These are phyloP conservation scores for Starmerella apicola DNA, from an alignment of 805 yeast genomes.

Conservation along the genomic window DNA sequence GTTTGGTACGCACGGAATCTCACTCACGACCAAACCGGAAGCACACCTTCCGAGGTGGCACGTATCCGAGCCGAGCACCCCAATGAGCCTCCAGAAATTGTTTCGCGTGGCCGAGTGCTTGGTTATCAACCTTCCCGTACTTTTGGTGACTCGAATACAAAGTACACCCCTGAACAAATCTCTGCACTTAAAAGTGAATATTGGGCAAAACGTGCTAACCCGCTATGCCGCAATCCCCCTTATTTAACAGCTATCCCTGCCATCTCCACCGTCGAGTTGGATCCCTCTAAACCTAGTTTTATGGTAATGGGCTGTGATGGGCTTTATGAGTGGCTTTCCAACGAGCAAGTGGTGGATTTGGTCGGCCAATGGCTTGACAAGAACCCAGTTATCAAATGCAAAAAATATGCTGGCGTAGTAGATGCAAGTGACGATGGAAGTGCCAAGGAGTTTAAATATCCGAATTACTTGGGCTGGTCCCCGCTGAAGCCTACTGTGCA, in stretches of 20 bases:
- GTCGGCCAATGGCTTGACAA: constrained; percentile 87
- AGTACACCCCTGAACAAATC: constrained; percentile 63
- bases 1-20: constrained; percentile 80
- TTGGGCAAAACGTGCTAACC: constrained; percentile 55
- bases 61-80: constrained; percentile 82
- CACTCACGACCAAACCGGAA: constrained; percentile 86
- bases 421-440: constrained; percentile 30
- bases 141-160: constrained; percentile 91
- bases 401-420: constrained; percentile 32
- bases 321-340: constrained; percentile 77
- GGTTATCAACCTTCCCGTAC: constrained; percentile 95
- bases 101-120: constrained; percentile 65
- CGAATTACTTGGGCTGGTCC: constrained; percentile 23
- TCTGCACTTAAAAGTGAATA: constrained; percentile 54
- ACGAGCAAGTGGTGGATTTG: constrained; percentile 80
- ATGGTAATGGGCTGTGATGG: constrained; percentile 92
- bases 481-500: constrained; percentile 33
- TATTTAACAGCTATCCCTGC: constrained; percentile 95
- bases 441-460: constrained; percentile 38
- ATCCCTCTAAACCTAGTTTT: constrained; percentile 62
- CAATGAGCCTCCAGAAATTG: constrained; percentile 43
- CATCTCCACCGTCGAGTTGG: constrained; percentile 63
- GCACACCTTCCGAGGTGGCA: constrained; percentile 71
- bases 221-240: constrained; percentile 77
- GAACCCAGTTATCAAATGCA: constrained; percentile 35